Percentiles rank a stretch among this genome's conserved stretches.
Conservation (phyloP, 2,329 filamentous ascomycete species). For the Celoporthe dispersa region DNA sequence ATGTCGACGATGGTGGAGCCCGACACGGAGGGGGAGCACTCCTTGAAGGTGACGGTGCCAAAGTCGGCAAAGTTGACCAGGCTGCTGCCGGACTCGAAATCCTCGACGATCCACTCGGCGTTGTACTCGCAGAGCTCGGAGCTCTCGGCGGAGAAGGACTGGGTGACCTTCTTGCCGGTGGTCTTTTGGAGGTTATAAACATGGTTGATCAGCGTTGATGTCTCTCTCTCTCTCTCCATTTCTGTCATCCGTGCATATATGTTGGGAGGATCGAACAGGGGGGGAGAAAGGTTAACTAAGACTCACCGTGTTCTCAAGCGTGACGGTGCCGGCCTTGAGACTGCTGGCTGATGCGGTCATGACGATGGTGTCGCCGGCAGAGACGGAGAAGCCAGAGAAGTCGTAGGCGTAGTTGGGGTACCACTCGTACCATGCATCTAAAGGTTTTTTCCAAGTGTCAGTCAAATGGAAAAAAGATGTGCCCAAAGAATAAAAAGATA, state of each 20-base stretch:
- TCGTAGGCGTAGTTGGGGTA: constrained; percentile 54
- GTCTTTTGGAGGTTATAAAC: constrained; percentile 33
- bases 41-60: constrained; percentile 47
- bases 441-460: constrained; percentile 35
- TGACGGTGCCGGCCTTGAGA: constrained; percentile 46
- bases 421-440: constrained; percentile 64
- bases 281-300: no score
- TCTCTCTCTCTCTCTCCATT: not conserved
- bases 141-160: constrained; percentile 51
- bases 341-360: constrained; percentile 42
- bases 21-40: constrained; percentile 38
- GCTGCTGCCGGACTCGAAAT: constrained; percentile 44
- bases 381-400: constrained; percentile 26
- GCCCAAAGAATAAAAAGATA: not conserved
- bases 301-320: constrained; percentile 46
- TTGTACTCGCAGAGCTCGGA: constrained; percentile 55
- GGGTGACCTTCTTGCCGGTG: constrained; percentile 54
- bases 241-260: no score
- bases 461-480: not conserved
- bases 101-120: constrained; percentile 67
- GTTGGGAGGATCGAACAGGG: no score
- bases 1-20: constrained; percentile 46
- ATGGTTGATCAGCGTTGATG: not conserved
- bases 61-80: constrained; percentile 52
- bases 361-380: constrained; percentile 25